These are phyloP conservation scores for Chlorella sp. DNA, from an alignment of 139 green algal genomes.

Conservation along the genomic window DNA sequence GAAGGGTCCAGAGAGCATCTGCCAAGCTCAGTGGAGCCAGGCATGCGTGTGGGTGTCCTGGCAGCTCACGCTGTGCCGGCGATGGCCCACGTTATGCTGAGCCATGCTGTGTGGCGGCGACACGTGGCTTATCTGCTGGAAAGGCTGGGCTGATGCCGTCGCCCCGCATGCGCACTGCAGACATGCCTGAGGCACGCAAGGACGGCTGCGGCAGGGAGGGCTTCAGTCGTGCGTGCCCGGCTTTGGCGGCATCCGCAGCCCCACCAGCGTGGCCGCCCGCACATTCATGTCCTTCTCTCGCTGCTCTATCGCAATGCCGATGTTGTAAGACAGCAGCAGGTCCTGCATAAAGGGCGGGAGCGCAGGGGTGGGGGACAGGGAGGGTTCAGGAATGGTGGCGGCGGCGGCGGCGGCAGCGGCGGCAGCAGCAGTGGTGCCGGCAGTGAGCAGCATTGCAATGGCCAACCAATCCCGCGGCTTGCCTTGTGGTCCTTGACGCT, in stretches of 20 bases:
- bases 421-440: neutral
- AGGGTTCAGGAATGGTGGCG: neutral
- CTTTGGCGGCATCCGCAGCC: constrained; percentile 49
- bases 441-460: neutral
- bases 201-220: no score
- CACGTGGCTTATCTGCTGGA: no score
- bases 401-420: neutral
- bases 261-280: constrained; percentile 46
- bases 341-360: constrained; percentile 43
- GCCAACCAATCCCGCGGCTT: neutral
- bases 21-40: no score
- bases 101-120: no score
- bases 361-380: neutral
- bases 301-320: constrained; percentile 55
- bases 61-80: no score
- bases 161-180: no score
- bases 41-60: no score
- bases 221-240: no score
- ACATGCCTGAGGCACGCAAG: no score
- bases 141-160: no score
- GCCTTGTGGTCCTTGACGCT: constrained; percentile 53
- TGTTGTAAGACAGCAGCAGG: constrained; percentile 68
- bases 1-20: no score
- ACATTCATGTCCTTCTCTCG: constrained; percentile 48
- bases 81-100: no score